These are phyloP conservation scores for Colletotrichum liriopes DNA, from an alignment of 2,329 filamentous ascomycete genomes.

Conservation along the genomic window DNA sequence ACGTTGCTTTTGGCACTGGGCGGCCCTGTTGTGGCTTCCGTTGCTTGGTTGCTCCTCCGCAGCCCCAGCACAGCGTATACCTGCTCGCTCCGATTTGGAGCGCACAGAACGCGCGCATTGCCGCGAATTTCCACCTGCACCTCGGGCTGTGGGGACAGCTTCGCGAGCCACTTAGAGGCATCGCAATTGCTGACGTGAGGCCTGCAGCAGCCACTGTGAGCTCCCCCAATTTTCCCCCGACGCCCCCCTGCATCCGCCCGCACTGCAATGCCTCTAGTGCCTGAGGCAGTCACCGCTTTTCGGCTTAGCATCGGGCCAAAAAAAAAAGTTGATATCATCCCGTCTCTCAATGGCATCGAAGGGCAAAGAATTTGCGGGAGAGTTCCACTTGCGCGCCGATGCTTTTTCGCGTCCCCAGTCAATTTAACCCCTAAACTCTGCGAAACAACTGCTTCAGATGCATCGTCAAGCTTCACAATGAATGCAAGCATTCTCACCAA, in stretches of 20 bases:
- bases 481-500: constrained; percentile 65
- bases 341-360: constrained; percentile 44
- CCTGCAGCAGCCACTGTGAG: constrained; percentile 7
- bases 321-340: constrained; percentile 42
- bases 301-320: constrained; percentile 43
- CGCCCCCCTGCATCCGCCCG: neutral
- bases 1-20: neutral
- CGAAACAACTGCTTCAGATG: constrained; percentile 37
- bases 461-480: constrained; percentile 55
- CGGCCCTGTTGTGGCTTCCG: neutral
- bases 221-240: neutral
- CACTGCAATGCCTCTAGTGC: constrained; percentile 14
- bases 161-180: constrained; percentile 39
- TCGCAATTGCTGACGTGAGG: constrained; percentile 37
- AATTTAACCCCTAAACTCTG: constrained; percentile 37
- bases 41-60: constrained; percentile 14
- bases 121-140: constrained; percentile 36
- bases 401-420: constrained; percentile 31
- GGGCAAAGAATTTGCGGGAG: constrained; percentile 48
- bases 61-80: constrained; percentile 2
- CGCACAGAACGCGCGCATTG: constrained; percentile 31
- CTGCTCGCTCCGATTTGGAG: neutral
- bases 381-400: constrained; percentile 38
- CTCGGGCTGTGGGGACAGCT: constrained; percentile 22
- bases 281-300: constrained; percentile 31